These are phyloP conservation scores for Fibroporia radiculosa DNA, from an alignment of 768 basidiomycete species.

Conservation along the genomic window DNA sequence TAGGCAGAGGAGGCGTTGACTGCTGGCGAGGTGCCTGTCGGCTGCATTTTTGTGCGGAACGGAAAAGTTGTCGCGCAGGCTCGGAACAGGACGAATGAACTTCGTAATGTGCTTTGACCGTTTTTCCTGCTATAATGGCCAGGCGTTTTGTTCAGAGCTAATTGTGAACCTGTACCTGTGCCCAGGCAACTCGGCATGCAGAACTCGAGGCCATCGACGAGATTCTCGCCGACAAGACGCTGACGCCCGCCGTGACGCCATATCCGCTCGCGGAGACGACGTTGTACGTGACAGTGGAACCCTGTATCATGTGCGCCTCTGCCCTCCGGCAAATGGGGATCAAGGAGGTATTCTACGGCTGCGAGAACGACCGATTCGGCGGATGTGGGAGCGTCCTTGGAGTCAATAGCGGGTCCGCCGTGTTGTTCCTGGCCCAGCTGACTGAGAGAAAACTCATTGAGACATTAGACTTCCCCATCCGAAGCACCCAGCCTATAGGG, in stretches of 20 bases:
- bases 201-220: constrained; percentile 94
- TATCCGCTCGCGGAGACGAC: constrained; percentile 74
- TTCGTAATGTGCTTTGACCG: constrained; percentile 62
- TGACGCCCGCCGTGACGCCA: constrained; percentile 41
- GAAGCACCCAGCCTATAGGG: constrained; percentile 64
- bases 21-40: constrained; percentile 89
- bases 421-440: neutral
- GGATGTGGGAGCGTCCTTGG: constrained; percentile 93
- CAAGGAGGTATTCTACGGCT: constrained; percentile 85
- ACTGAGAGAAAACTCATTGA: too few species aligned
- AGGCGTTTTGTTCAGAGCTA: neutral
- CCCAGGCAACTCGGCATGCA: constrained; percentile 90
- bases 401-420: constrained; percentile 62
- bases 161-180: neutral
- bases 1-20: constrained; percentile 83
- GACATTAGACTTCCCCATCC: constrained; percentile 65
- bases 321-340: constrained; percentile 93
- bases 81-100: constrained; percentile 90
- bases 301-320: constrained; percentile 98
- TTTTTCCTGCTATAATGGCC: constrained; percentile 1
- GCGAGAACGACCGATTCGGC: constrained; percentile 92
- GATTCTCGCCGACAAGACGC: constrained; percentile 56
- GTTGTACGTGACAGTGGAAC: constrained; percentile 97
- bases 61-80: constrained; percentile 75
- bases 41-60: constrained; percentile 87